These are phyloP conservation scores for Aspergillus floridensis DNA, from an alignment of 2,329 filamentous ascomycete genomes.

Conservation along the genomic window DNA sequence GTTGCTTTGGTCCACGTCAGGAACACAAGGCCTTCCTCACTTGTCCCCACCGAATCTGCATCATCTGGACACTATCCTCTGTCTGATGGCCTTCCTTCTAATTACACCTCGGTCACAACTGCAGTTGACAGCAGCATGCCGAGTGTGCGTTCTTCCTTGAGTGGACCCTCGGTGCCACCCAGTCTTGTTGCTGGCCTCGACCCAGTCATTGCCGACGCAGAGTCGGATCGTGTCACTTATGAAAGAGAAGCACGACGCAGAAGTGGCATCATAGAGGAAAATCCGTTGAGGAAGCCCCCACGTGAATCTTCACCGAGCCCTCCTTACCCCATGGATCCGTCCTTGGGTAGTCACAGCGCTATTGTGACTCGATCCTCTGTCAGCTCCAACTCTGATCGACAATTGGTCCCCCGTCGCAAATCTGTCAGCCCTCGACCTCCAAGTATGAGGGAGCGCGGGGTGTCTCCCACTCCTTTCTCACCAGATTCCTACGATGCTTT, in stretches of 20 bases:
- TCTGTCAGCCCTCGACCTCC: constrained; percentile 59
- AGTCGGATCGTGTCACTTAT: constrained; percentile 27
- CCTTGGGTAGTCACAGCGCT: constrained; percentile 26
- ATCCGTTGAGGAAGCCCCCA: constrained; percentile 23
- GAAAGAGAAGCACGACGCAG: constrained; percentile 28
- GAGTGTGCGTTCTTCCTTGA: constrained; percentile 21
- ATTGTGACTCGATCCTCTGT: constrained; percentile 24
- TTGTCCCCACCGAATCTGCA: neutral
- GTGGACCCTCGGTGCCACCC: constrained; percentile 35
- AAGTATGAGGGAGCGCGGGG: constrained; percentile 37
- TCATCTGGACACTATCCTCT: neutral
- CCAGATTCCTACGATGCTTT: constrained; percentile 61
- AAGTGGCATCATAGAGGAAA: constrained; percentile 28
- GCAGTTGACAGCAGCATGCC: neutral
- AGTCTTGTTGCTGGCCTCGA: constrained; percentile 45
- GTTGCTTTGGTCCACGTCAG: neutral
- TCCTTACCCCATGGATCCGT: constrained; percentile 29
- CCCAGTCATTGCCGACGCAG: constrained; percentile 27
- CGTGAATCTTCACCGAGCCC: constrained; percentile 22
- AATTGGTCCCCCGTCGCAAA: constrained; percentile 52
- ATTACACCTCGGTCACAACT: neutral
- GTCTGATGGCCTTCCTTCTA: neutral
- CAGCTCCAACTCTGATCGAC: constrained; percentile 29
- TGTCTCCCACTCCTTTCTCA: constrained; percentile 54
- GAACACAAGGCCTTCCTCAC: neutral